These are phyloP conservation scores for Pseudogymnoascus destructans DNA, from an alignment of 2,329 filamentous ascomycete genomes.

Conservation along the genomic window DNA sequence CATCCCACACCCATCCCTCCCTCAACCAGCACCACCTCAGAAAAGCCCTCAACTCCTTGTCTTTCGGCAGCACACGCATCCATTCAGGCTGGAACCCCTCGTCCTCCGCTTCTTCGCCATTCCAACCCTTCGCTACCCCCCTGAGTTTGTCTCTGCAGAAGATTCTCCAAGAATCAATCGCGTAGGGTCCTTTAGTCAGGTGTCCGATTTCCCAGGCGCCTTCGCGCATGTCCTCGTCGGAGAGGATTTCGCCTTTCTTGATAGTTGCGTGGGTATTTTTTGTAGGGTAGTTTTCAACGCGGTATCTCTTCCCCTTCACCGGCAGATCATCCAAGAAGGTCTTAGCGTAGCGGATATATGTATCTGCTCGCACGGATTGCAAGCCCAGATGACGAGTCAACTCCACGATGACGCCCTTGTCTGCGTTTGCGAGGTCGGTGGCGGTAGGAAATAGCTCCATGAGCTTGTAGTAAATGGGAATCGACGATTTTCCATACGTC, in stretches of 20 bases:
- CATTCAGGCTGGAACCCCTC: conserved; percentile 67
- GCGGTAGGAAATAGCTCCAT: conserved; percentile 57
- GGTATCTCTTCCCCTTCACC: conserved; percentile 39
- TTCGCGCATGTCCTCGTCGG: conserved; percentile 28
- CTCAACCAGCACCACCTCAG: conserved; percentile 86
- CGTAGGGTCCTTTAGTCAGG: conserved; percentile 69
- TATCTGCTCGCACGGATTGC: conserved; percentile 50
- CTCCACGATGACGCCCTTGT: conserved; percentile 40
- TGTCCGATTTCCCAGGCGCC: conserved; percentile 70
- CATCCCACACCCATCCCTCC: conserved; percentile 74
- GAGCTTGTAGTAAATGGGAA: conserved; percentile 61
- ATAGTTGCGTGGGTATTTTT: conserved; percentile 37
- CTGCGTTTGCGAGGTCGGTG: conserved; percentile 43
- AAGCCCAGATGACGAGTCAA: conserved; percentile 62
- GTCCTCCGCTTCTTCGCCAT: conserved; percentile 38
- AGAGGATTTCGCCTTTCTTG: conserved; percentile 33
- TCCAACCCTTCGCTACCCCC: conserved; percentile 51
- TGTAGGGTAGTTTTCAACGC: conserved; percentile 41
- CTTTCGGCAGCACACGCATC: conserved; percentile 69
- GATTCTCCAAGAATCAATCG: conserved; percentile 82
- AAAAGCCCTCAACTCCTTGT: conserved; percentile 83
- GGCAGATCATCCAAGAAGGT: conserved; percentile 56
- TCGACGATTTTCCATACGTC: conserved; percentile 59
- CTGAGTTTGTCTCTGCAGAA: conserved; percentile 75
- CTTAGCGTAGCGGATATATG: conserved; percentile 57